Conservation (phyloP, 2,329 filamentous ascomycete genomes). For the Fusarium haematococcum region DNA sequence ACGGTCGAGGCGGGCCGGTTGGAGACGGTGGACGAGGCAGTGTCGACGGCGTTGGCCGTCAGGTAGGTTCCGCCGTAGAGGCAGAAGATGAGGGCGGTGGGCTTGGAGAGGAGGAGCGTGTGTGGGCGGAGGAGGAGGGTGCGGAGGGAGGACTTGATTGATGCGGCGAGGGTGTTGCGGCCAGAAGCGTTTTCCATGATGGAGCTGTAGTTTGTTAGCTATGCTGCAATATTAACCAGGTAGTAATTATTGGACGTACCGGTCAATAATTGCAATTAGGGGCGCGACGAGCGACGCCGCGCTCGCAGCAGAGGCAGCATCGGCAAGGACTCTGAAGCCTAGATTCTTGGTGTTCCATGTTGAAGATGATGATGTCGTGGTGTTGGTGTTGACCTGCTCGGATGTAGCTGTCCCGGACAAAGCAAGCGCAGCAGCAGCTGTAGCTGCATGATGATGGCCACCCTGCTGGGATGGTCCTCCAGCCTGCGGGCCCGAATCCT, state of each 20-base stretch:
- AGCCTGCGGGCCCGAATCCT: conserved; percentile 21
- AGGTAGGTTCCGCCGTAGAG: conserved; percentile 92
- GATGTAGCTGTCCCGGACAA: conserved; percentile 35
- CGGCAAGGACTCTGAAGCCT: conserved; percentile 73
- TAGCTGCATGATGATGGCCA: not conserved
- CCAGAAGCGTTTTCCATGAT: conserved; percentile 88
- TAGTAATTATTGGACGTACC: conserved; percentile 60
- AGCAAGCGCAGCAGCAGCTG: conserved; percentile 24
- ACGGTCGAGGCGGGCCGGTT: conserved; percentile 69
- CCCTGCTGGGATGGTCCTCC: conserved; percentile 14
- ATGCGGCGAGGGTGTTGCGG: conserved; percentile 68
- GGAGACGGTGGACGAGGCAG: conserved; percentile 73
- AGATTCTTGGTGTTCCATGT: conserved; percentile 83
- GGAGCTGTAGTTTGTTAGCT: conserved; percentile 60
- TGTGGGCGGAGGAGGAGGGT: conserved; percentile 71
- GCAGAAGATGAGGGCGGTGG: conserved; percentile 76
- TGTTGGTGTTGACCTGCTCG: conserved; percentile 20
- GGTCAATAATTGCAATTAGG: conserved; percentile 88
- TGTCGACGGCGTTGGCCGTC: conserved; percentile 90
- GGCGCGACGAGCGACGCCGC: conserved; percentile 85
- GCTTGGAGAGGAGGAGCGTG: conserved; percentile 70
- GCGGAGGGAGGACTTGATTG: conserved; percentile 68
- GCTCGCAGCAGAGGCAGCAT: conserved; percentile 75
- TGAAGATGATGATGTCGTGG: not conserved
- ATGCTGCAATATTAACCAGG: too few species aligned